Percentiles rank a stretch among this genome's conserved stretches.
These are phyloP conservation scores for Gentiana dahurica DNA, from an alignment of 257 asterid species.

Conservation along the genomic window DNA sequence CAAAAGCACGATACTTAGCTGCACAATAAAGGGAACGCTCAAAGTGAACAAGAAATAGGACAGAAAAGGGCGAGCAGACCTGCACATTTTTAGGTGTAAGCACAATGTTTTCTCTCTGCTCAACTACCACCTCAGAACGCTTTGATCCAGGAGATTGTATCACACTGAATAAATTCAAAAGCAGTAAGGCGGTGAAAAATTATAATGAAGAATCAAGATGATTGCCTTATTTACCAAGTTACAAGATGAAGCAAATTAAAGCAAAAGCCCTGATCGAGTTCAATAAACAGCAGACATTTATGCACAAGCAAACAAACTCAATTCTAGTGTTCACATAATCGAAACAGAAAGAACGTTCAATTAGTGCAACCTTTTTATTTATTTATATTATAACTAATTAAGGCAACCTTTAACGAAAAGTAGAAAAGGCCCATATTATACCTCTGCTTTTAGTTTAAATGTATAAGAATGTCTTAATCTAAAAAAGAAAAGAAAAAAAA, in stretches of 20 bases:
- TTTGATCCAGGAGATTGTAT: constrained; percentile 67
- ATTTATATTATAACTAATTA: too few species aligned
- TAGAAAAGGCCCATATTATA: background rate
- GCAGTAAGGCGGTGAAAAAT: too few species aligned
- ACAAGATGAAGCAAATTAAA: too few species aligned
- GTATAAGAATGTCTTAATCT: too few species aligned
- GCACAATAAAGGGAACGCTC: background rate
- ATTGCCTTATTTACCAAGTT: background rate
- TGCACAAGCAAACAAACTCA: background rate
- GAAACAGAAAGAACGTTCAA: too few species aligned
- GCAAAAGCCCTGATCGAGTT: background rate
- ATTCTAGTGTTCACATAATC: background rate
- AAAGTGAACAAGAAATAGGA: constrained; percentile 1
- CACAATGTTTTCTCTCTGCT: constrained; percentile 73
- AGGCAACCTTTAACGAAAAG: too few species aligned
- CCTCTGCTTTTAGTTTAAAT: background rate
- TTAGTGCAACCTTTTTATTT: too few species aligned
- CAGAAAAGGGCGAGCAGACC: constrained; percentile 30
- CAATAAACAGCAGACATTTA: background rate
- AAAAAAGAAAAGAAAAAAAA: too few species aligned
- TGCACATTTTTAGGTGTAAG: constrained; percentile 97
- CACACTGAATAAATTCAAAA: constrained; percentile 40
- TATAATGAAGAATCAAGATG: constrained; percentile 1
- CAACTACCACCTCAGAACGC: constrained; percentile 60
- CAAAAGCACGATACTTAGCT: background rate